Conservation (phyloP, 805 yeast genomes). For the Ogataea philodendri region DNA sequence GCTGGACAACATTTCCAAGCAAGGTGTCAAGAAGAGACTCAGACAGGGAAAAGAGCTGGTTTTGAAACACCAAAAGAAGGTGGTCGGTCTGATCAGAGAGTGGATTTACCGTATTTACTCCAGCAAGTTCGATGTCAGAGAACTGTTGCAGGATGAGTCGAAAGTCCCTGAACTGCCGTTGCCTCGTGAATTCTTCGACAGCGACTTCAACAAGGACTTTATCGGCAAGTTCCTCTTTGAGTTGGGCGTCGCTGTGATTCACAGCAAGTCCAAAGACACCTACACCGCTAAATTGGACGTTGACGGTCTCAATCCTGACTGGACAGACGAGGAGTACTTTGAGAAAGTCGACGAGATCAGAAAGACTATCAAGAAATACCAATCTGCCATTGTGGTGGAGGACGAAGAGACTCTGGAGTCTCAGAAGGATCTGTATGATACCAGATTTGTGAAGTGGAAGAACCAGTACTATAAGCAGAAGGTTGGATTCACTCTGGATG, state of each 20-base stretch:
- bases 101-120: constrained; percentile 41
- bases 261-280: constrained; percentile 53
- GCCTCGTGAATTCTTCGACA: constrained; percentile 44
- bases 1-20: constrained; percentile 71
- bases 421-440: constrained; percentile 64
- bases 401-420: constrained; percentile 51
- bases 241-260: constrained; percentile 62
- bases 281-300: constrained; percentile 64
- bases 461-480: constrained; percentile 82
- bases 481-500: constrained; percentile 62
- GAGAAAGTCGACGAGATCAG: constrained; percentile 52
- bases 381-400: constrained; percentile 60
- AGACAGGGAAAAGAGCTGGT: constrained; percentile 63
- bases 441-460: constrained; percentile 80
- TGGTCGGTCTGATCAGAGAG: constrained; percentile 56
- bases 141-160: constrained; percentile 35
- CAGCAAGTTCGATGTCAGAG: constrained; percentile 34
- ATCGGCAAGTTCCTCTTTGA: constrained; percentile 64
- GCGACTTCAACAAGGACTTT: constrained; percentile 53
- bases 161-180: constrained; percentile 46
- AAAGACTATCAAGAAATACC: constrained; percentile 59
- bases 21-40: constrained; percentile 68
- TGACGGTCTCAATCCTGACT: constrained; percentile 70
- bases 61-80: constrained; percentile 69
- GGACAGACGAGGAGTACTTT: constrained; percentile 61